Evolutionary conservation across 495 filamentous ascomycete species (phyloP), one percentile per base, ranked within the genome.

Genomic region (Trichoderma gamsii): DNA sequence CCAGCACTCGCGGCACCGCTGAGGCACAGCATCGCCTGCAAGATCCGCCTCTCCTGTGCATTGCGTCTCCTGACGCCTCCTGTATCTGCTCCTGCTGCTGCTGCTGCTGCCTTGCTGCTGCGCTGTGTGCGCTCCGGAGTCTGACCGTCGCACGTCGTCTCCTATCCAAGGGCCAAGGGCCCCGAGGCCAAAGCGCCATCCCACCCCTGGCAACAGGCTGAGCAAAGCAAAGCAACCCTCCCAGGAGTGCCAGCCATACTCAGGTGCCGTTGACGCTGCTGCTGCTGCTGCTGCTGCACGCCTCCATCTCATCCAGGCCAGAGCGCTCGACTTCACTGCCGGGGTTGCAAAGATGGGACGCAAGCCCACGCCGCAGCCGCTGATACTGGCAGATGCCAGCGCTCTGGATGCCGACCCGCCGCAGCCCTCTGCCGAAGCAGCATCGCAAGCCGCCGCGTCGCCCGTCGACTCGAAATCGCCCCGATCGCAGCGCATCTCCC

Each of bases 311-410:
- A 23, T 23, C 25, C 56, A 61, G 56, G 29, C 25, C 56, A 61
- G 21, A 61, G 51, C 27, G 16, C 56, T 61, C 25, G 25, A 61
- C 56, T 25, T 29, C 56, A 13, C 56, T 29, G 56, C 56, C 56
- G 56, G 56, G 56, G 56, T 61, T 61, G 61, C 29, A 15, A 66
- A 32, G 41, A 66, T 66, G 65, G 65, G 65, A 66, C 65, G 43
- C 43, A 66, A 66, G 43, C 41, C 65, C 27, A 46, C 65, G 18
- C 65, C 43, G n/a, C 65, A 66, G 65, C 65, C 65, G 43, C 65
- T 66, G 29, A 46, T 46, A 23, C 44, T 66, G 27, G 41, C 65
- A 15, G 41, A 66, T 23, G 7, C 32, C 43, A 66, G 43, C 65
- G n/a, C 65, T 49, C 23, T 61, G 16, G 56, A 61, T 49, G n/a